Conservation (phyloP, 169 alveolate genomes). For the Cryptosporidium andersoni region DNA sequence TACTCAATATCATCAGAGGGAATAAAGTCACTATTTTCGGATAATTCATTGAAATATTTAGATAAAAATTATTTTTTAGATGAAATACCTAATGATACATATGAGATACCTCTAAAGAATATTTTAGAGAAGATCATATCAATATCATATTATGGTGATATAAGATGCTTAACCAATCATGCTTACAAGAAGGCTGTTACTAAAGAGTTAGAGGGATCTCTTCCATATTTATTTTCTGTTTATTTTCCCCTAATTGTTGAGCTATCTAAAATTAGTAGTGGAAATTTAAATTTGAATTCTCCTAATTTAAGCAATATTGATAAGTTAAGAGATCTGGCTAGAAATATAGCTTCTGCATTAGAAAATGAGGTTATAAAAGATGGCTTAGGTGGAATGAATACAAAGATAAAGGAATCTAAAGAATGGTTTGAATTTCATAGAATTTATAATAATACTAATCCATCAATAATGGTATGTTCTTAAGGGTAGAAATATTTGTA, state of each 20-base stretch:
- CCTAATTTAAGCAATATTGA: neutral
- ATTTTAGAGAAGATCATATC: constrained; percentile 9
- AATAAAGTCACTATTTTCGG: neutral
- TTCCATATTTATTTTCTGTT: constrained; percentile 30
- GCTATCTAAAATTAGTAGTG: constrained; percentile 4
- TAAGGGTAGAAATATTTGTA: no score
- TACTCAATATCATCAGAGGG: neutral
- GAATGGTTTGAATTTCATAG: constrained; percentile 20
- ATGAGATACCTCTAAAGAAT: constrained; percentile 5
- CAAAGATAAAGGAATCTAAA: neutral
- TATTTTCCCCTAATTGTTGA: constrained; percentile 40
- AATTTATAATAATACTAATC: constrained; percentile 2
- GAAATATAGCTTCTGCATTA: neutral
- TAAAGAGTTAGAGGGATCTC: constrained; percentile 26
- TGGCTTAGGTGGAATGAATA: constrained; percentile 47
- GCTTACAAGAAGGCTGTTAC: neutral
- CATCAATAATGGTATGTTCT: constrained; percentile 8
- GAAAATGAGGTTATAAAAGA: neutral
- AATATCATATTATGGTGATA: constrained; percentile 30
- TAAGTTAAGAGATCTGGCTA: constrained; percentile 1
- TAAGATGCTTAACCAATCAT: constrained; percentile 19
- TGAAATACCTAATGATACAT: neutral
- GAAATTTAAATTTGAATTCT: neutral
- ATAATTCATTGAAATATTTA: neutral
- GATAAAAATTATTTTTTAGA: neutral